phyloP scores from a whole-genome alignment of 495 filamentous ascomycete species.

The Talaromyces wortmannii region DNA sequence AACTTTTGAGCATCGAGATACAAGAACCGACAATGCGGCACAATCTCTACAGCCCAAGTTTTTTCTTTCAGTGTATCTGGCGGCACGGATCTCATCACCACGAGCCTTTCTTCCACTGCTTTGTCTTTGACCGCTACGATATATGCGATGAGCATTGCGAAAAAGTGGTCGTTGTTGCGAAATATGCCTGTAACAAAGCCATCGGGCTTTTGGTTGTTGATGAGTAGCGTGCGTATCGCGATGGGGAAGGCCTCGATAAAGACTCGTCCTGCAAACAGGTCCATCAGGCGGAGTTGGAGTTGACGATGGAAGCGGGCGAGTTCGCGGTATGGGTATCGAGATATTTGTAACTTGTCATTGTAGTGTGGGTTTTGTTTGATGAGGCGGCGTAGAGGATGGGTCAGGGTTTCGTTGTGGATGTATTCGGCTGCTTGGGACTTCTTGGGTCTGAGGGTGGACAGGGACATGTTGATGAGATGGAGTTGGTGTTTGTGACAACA shows the following conservation, averaged over 20 bases:
- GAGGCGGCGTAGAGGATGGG: neutral
- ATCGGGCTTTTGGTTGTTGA: neutral
- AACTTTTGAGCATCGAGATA: conserved; percentile 1
- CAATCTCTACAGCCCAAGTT: neutral
- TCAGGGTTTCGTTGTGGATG: neutral
- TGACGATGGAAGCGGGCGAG: neutral
- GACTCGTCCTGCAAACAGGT: neutral
- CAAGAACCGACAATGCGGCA: conserved; percentile 1
- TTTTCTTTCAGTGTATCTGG: neutral
- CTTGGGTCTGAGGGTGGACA: neutral
- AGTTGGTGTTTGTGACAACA: too few species aligned
- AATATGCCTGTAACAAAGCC: neutral
- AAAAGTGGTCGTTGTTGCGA: neutral
- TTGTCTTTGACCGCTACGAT: neutral
- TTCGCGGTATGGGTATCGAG: neutral
- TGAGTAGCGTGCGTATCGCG: neutral
- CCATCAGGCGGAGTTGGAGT: neutral
- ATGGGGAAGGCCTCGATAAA: neutral
- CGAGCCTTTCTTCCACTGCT: neutral
- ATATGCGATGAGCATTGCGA: neutral
- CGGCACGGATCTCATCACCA: neutral
- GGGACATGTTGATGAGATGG: neutral
- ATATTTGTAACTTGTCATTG: neutral
- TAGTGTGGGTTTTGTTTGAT: neutral
- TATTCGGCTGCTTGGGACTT: neutral